phyloP scores from a whole-genome alignment of 2,329 filamentous ascomycete species.

The Claviceps citrina region DNA sequence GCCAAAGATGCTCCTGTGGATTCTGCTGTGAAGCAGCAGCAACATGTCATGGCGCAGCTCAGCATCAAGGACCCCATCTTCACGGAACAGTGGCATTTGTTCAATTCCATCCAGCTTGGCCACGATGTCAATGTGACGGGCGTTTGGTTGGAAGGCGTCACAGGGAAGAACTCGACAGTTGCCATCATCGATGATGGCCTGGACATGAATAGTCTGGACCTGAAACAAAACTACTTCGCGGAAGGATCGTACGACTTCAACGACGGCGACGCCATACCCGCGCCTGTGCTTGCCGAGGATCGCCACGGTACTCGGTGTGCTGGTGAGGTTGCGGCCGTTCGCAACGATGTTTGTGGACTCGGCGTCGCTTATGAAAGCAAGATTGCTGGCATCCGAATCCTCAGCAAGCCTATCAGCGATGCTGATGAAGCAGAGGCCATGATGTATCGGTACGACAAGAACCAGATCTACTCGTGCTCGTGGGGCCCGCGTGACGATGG shows the following conservation, averaged over 20 bases:
- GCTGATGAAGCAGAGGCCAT: conserved; percentile 83
- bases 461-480: conserved; percentile 96
- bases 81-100: conserved; percentile 85
- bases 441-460: conserved; percentile 82
- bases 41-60: conserved; percentile 48
- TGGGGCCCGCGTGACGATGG: conserved; percentile 96
- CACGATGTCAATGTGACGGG: conserved; percentile 96
- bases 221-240: conserved; percentile 87
- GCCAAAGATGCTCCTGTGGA: conserved; percentile 9
- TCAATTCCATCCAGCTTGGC: conserved; percentile 64
- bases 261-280: conserved; percentile 62
- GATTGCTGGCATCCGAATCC: conserved; percentile 80
- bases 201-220: conserved; percentile 86
- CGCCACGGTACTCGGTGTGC: conserved; percentile 86
- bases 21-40: conserved; percentile 40
- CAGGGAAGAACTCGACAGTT: conserved; percentile 74
- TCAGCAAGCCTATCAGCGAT: conserved; percentile 81
- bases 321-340: conserved; percentile 83
- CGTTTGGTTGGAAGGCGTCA: conserved; percentile 81
- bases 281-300: conserved; percentile 71
- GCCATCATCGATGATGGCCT: conserved; percentile 93
- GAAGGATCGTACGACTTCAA: conserved; percentile 94
- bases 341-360: conserved; percentile 86
- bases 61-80: conserved; percentile 82
- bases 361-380: conserved; percentile 87